Evolutionary conservation across 176 grass and related monocot genomes (phyloP).

Genomic region (Bonia amplexicaulis): DNA sequence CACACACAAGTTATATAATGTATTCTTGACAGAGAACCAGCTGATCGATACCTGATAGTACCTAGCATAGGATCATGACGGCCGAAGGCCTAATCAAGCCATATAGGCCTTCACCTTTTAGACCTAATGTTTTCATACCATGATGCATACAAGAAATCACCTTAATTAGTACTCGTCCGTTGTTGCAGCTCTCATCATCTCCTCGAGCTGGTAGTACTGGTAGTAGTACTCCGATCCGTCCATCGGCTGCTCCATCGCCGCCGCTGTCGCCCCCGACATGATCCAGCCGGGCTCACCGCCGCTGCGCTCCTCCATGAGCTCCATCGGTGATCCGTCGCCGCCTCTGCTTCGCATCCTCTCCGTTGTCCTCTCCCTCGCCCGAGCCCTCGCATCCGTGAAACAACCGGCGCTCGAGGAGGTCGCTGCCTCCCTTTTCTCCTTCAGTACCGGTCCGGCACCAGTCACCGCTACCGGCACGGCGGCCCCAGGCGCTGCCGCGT

Average conservation of each 20-base stretch:
- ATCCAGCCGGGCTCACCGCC: conserved; percentile 4
- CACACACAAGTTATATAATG: neutral
- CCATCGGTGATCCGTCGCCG: neutral
- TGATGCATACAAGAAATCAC: conserved; percentile 46
- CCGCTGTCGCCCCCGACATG: neutral
- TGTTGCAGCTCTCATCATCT: conserved; percentile 26
- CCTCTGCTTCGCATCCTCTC: conserved; percentile 24
- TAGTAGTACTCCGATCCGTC: conserved; percentile 40
- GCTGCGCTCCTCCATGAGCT: neutral
- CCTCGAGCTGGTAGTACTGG: conserved; percentile 43
- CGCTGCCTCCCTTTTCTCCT: conserved; percentile 12
- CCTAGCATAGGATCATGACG: conserved; percentile 18
- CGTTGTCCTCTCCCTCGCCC: conserved; percentile 24
- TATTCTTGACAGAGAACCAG: neutral
- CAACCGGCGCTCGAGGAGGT: conserved; percentile 17
- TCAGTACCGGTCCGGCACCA: neutral
- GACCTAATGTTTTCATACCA: neutral
- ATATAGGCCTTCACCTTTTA: neutral
- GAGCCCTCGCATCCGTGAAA: neutral
- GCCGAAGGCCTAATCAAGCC: neutral
- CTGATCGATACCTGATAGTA: neutral
- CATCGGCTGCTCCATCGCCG: neutral
- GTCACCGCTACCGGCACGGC: neutral
- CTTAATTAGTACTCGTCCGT: conserved; percentile 16
- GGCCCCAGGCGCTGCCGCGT: neutral